These are phyloP conservation scores for Mycena olivaceomarginata DNA, from an alignment of 768 basidiomycete species.

Conservation along the genomic window DNA sequence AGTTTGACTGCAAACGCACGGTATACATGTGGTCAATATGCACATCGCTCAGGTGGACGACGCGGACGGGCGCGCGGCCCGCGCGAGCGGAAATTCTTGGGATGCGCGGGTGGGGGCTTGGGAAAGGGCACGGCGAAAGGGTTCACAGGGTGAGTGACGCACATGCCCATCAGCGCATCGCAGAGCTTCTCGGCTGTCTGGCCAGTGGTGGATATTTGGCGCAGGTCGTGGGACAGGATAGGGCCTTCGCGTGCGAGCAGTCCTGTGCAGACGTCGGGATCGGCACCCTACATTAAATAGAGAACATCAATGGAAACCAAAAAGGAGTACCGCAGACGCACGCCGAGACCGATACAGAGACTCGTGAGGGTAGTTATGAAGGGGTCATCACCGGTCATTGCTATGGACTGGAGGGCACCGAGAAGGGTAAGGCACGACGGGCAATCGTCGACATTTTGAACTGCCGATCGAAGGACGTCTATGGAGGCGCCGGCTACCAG, in stretches of 20 bases:
- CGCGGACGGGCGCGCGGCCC: constrained; percentile 52
- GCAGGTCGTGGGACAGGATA: constrained; percentile 62
- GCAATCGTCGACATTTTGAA: constrained; percentile 34
- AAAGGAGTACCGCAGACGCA: constrained; percentile 2
- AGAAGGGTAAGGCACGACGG: constrained; percentile 37
- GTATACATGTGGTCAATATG: constrained; percentile 63
- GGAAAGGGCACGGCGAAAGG: constrained; percentile 53
- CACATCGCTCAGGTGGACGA: constrained; percentile 62
- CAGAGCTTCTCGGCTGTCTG: constrained; percentile 60
- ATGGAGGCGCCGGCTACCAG: neutral
- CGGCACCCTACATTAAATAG: constrained; percentile 10
- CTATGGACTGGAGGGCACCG: constrained; percentile 30
- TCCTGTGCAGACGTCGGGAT: constrained; percentile 60
- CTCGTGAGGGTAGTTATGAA: constrained; percentile 30
- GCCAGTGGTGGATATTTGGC: constrained; percentile 55
- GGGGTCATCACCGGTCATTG: constrained; percentile 20
- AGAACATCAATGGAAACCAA: too few relatives aligned
- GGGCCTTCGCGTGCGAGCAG: constrained; percentile 57
- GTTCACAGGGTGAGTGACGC: constrained; percentile 52
- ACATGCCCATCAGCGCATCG: constrained; percentile 61
- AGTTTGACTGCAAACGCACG: constrained; percentile 41
- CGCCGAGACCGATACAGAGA: constrained; percentile 35
- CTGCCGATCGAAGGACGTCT: constrained; percentile 22
- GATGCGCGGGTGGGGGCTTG: constrained; percentile 44
- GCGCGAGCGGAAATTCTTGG: constrained; percentile 39